phyloP scores from a whole-genome alignment of 1,284 basidiomycete species.

The Cutaneotrichosporon dermatis region DNA sequence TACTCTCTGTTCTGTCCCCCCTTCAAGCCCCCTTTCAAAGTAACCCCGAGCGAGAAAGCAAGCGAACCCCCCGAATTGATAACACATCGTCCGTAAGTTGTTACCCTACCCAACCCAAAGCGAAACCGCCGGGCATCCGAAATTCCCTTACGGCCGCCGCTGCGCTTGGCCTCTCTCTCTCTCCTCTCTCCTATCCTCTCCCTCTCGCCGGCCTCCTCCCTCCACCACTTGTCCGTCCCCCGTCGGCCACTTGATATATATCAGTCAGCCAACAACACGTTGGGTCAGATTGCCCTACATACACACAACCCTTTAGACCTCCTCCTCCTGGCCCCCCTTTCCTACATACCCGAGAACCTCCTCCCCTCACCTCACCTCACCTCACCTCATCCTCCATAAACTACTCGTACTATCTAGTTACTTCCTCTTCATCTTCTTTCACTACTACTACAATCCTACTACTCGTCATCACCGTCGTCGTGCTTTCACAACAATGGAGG shows the following conservation, averaged over 20 bases:
- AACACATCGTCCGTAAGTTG: neutral
- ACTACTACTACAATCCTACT: neutral
- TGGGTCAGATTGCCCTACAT: too few species aligned
- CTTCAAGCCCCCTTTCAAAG: neutral
- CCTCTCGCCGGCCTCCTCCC: neutral
- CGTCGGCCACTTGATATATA: neutral
- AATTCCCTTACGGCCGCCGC: too few species aligned
- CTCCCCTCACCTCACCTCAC: neutral
- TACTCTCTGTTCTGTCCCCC: neutral
- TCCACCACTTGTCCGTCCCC: neutral
- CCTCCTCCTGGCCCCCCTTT: neutral
- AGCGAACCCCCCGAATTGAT: neutral
- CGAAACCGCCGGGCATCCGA: neutral
- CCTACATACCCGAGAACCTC: neutral
- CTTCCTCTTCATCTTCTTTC: too few species aligned
- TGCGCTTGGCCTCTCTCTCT: too few species aligned
- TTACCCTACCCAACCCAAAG: neutral
- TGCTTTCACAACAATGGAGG: constrained; percentile 7
- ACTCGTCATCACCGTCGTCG: too few species aligned
- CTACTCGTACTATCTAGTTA: too few species aligned
- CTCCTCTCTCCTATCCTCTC: neutral
- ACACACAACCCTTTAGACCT: too few species aligned
- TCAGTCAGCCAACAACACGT: neutral
- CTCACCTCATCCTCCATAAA: neutral
- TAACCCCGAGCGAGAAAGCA: too few species aligned